Conservation (phyloP, 208 protist genomes). For the Trypanosoma theileri region DNA sequence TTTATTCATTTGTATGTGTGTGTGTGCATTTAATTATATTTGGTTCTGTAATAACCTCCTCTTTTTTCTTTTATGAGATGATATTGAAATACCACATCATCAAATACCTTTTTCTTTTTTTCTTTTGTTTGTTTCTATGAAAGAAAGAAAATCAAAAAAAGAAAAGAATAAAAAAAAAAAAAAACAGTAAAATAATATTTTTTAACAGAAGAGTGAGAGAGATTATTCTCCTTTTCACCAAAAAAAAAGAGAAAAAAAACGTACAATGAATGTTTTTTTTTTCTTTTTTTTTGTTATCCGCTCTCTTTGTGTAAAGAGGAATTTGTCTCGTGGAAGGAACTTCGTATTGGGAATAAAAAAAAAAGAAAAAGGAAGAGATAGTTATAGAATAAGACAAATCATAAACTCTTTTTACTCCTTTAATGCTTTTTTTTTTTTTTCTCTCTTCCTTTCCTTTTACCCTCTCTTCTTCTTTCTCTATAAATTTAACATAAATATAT, state of each 20-base stretch:
- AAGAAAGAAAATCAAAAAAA: too few relatives aligned
- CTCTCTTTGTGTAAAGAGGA: background rate
- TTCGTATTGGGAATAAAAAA: background rate
- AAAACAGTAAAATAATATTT: too few relatives aligned
- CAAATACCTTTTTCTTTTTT: too few relatives aligned
- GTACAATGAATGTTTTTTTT: background rate
- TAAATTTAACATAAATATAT: conserved; percentile 3
- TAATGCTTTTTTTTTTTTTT: background rate
- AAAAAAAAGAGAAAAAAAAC: background rate
- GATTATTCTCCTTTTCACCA: too few relatives aligned
- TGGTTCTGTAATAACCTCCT: too few relatives aligned
- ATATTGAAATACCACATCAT: too few relatives aligned
- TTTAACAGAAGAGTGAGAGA: too few relatives aligned
- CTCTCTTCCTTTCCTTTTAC: background rate
- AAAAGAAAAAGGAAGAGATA: background rate
- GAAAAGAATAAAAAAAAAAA: too few relatives aligned
- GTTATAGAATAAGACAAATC: background rate
- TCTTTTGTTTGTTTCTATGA: too few relatives aligned
- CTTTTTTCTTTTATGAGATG: too few relatives aligned
- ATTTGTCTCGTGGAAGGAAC: too few relatives aligned
- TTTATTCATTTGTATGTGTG: conserved; percentile 3
- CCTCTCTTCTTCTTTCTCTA: background rate
- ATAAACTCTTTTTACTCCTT: background rate
- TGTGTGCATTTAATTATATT: background rate
- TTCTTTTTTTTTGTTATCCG: background rate